Evolutionary conservation across 768 basidiomycete species (phyloP), one percentile per base, ranked within the genome.

Genomic region (Termitomyces eurrhizus): DNA sequence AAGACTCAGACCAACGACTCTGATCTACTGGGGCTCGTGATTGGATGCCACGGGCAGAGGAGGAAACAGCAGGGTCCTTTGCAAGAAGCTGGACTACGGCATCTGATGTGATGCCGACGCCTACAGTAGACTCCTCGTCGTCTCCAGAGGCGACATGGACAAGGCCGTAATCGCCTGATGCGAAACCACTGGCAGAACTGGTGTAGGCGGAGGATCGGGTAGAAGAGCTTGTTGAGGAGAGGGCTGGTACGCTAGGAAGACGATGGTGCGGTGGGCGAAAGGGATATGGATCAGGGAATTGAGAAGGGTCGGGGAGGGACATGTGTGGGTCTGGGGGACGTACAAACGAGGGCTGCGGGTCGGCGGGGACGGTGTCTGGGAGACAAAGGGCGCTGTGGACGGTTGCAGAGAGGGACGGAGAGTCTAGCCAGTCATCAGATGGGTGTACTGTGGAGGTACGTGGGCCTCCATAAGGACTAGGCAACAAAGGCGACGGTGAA

Each of bases 161-260:
- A 70, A 86, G 83, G 24, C 80, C 79, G 57, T 80, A 85, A 72
- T 92, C 90, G 42, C 78, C 78, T 45, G 84, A 83, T 29, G 80
- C 75, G 48, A 83, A 70, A 21, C 82, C 79, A 71, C 87, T 88
- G 57, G 86, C 87, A 21, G 85, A 84, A 72, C 81, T 87, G 26
- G 89, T 88, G 69, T 91, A 91, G 5, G 90, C 89, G 4, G 89
- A 89, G 8, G 90, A 91, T 53, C 90, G 82, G 7, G 88, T 84
- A 5, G 88, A 87, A 0, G 92, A 89, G 49, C 84, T 83, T 45
- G 83, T 82, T 4, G 88, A 88, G 3, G 89, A 90, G 57, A 90
- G 83, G 16, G 86, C 78, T 4, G 87, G 87, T 37, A 75, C 73
- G 53, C 75, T 76, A 41, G 77, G 74, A n/a, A 79, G 75, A 57